Base-by-base conservation (phyloP, 176 grass and related monocot species). In the Hyparrhenia diplandra region DNA sequence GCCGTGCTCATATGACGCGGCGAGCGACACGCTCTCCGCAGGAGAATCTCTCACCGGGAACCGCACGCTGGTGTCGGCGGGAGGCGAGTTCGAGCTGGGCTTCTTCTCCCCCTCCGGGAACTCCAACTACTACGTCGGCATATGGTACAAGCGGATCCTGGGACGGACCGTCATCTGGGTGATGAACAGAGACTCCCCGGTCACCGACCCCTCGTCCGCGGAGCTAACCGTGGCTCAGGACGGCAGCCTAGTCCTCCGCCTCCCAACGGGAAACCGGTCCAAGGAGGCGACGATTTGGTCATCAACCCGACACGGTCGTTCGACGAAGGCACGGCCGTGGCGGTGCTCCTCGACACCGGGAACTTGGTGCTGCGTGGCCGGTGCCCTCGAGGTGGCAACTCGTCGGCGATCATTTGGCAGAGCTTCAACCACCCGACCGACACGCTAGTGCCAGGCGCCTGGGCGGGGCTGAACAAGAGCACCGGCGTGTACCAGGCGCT, bases 371-470 rank as follows among this genome's bases (percentile, higher is more conserved):
- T 90, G 49, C 63, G 58, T 6, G 25, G 82, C 63, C 46, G 25
- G 14, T 18, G 78, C 54, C 36, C 9, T 10, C 24, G 17, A 13
- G 9, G 5, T 30, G 43, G 27, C 64, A 78, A 67, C 78, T 85
- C 82, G 11, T 47, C 85, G 14, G 20, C 52, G 36, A 6, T 88
- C 64, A 4, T 46, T 13, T 94, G 91, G 91, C 91, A 90, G 76
- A 93, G 91, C 66, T 93, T 93, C 71, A 71, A 87, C 34, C 86
- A 89, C 46, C 87, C 87, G 21, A 83, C 85, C 1, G 88, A 93
- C 85, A 90, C 88, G 46, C 54, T 84, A 35, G 49, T 90, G 72
- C 75, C 87, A 18, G 87, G 76, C 16, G 69, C 74, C 58, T 90
- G 83, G 92, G 28, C 91, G 12, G 88, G 83, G 31, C 47, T 86